Evolutionary conservation across 1,284 basidiomycete species (phyloP).

Genomic region (Irpex sp.): DNA sequence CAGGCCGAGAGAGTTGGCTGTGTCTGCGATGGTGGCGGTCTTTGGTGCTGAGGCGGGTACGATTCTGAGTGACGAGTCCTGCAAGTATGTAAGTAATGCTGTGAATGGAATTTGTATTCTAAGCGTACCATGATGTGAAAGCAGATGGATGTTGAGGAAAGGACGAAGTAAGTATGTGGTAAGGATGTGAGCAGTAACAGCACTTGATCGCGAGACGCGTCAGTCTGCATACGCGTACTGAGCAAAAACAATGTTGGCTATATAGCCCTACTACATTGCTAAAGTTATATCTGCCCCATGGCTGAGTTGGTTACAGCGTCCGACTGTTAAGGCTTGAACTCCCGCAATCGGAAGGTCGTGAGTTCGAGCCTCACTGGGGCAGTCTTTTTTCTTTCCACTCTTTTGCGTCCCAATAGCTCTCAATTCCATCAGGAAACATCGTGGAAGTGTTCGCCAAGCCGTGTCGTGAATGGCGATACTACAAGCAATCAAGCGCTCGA

Average conservation of each 20-base stretch:
- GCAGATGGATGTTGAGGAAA: too few species aligned
- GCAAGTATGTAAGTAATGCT: neutral
- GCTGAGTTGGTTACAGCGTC: conserved; percentile 81
- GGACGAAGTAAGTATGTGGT: neutral
- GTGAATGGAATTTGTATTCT: neutral
- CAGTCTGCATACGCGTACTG: neutral
- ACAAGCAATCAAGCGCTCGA: neutral
- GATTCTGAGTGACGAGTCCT: conserved; percentile 65
- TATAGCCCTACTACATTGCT: neutral
- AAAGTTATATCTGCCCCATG: conserved; percentile 51
- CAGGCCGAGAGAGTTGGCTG: conserved; percentile 65
- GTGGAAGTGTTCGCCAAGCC: too few species aligned
- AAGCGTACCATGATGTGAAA: neutral
- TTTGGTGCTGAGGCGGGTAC: conserved; percentile 54
- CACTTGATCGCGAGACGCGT: neutral
- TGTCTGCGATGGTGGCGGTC: conserved; percentile 60
- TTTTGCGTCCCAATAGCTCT: neutral
- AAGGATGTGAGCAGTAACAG: too few species aligned
- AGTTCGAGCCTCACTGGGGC: conserved; percentile 69
- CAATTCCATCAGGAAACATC: neutral
- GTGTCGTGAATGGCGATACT: too few species aligned
- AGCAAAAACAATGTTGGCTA: too few species aligned
- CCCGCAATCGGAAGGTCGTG: conserved; percentile 57
- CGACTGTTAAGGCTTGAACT: conserved; percentile 52
- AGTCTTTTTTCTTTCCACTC: conserved; percentile 22